Conservation (phyloP, 202 grass and related monocot genomes). For the Dendrocalamus latiflorus region DNA sequence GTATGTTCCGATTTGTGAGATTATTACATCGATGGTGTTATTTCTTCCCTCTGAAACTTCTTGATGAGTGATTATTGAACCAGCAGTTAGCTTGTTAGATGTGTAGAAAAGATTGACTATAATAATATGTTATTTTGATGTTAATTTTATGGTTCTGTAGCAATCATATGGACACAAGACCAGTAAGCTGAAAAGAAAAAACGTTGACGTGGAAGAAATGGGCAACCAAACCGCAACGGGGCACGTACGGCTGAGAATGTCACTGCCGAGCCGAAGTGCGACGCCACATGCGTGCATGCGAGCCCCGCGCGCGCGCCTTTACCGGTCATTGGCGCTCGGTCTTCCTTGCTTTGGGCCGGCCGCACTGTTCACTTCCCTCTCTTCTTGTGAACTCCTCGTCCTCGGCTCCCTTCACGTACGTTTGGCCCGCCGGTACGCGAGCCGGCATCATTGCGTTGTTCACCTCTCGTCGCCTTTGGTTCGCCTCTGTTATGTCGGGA, state of each 20-base stretch:
- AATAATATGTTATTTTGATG: no score
- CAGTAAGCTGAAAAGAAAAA: no score
- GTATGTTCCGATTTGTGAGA: no score
- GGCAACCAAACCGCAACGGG: neutral
- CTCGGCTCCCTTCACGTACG: constrained; percentile 1
- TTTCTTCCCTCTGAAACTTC: no score
- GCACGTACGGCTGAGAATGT: neutral
- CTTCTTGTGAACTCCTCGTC: neutral
- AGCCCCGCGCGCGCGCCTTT: neutral
- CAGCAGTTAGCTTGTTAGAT: no score
- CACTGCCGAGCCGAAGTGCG: neutral
- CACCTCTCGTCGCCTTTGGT: neutral
- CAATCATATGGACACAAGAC: no score
- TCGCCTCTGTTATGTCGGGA: constrained; percentile 10
- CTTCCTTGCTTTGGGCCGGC: neutral
- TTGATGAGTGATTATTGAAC: no score
- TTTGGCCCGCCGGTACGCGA: neutral
- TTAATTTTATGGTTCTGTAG: no score
- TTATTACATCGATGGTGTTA: no score
- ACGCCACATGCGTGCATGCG: neutral
- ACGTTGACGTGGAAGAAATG: neutral
- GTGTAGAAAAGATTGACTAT: no score
- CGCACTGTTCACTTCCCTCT: constrained; percentile 37
- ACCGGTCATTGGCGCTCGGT: neutral
- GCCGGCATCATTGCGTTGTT: constrained; percentile 8